Evolutionary conservation across 1,139 yeast species (phyloP).

Genomic region (Yamadazyma diddensiae): DNA sequence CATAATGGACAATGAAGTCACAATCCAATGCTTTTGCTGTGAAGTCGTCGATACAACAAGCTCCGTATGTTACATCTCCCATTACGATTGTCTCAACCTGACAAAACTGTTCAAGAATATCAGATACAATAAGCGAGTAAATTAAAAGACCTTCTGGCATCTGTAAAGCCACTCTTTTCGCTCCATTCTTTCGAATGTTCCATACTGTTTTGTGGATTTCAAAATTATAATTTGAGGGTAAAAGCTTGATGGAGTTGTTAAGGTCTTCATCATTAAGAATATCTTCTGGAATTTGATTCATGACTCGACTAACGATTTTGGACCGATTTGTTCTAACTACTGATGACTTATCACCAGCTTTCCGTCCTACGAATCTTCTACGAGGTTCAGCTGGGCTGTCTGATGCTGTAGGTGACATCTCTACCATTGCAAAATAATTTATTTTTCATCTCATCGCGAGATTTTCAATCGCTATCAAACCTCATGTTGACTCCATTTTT

Average conservation of each 20-base stretch:
- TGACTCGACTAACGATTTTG: constrained; percentile 51
- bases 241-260: constrained; percentile 71
- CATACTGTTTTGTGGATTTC: constrained; percentile 95
- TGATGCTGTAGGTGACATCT: not conserved
- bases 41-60: constrained; percentile 96
- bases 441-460: constrained; percentile 9
- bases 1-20: constrained; percentile 93
- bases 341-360: constrained; percentile 17
- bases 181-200: constrained; percentile 74
- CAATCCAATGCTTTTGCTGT: constrained; percentile 92
- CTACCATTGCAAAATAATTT: constrained; percentile 1
- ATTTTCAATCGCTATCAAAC: no score
- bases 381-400: constrained; percentile 13
- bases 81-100: constrained; percentile 83
- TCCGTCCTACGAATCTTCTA: constrained; percentile 36
- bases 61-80: constrained; percentile 99
- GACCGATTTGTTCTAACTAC: constrained; percentile 26
- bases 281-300: constrained; percentile 90
- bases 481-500: constrained; percentile 89
- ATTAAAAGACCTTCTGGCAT: constrained; percentile 96
- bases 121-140: constrained; percentile 82
- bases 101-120: constrained; percentile 89
- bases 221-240: constrained; percentile 91
- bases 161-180: constrained; percentile 82
- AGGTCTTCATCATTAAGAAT: constrained; percentile 75